These are phyloP conservation scores for Betula pendula DNA, from an alignment of 306 rosid species.

Conservation along the genomic window DNA sequence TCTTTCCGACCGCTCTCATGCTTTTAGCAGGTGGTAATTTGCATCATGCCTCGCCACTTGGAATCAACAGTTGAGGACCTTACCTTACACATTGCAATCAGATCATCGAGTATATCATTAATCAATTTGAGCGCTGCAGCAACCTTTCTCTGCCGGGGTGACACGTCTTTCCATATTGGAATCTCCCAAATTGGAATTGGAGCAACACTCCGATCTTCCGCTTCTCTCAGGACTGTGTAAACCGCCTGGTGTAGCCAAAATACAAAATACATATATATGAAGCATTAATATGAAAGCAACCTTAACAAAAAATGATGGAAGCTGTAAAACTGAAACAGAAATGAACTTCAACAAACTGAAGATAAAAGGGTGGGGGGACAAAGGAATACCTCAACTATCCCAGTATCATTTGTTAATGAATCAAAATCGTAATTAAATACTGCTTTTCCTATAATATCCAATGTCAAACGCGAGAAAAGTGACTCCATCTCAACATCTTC, in stretches of 20 bases:
- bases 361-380: slow-evolving; percentile 14
- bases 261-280: slow-evolving; percentile 33
- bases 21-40: neutral
- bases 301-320: slow-evolving; percentile 23
- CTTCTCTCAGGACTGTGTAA: slow-evolving; percentile 89
- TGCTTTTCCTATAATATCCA: slow-evolving; percentile 94
- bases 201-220: slow-evolving; percentile 89
- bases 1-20: neutral
- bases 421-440: slow-evolving; percentile 96
- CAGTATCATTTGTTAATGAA: slow-evolving; percentile 83
- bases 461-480: slow-evolving; percentile 89
- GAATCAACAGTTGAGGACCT: slow-evolving; percentile 22
- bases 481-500: slow-evolving; percentile 98
- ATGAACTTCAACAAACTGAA: slow-evolving; percentile 19
- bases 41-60: neutral
- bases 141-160: slow-evolving; percentile 86
- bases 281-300: slow-evolving; percentile 20
- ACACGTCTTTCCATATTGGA: slow-evolving; percentile 96
- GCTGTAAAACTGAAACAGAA: slow-evolving; percentile 15
- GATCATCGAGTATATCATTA: slow-evolving; percentile 72
- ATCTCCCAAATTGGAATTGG: slow-evolving; percentile 96
- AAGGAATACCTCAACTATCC: slow-evolving; percentile 80
- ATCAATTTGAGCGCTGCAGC: slow-evolving; percentile 81
- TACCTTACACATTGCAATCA: slow-evolving; percentile 92
- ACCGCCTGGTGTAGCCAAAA: slow-evolving; percentile 79